These are phyloP conservation scores for Aspergillus novofumigatus DNA, from an alignment of 2,329 filamentous ascomycete species.

Conservation along the genomic window DNA sequence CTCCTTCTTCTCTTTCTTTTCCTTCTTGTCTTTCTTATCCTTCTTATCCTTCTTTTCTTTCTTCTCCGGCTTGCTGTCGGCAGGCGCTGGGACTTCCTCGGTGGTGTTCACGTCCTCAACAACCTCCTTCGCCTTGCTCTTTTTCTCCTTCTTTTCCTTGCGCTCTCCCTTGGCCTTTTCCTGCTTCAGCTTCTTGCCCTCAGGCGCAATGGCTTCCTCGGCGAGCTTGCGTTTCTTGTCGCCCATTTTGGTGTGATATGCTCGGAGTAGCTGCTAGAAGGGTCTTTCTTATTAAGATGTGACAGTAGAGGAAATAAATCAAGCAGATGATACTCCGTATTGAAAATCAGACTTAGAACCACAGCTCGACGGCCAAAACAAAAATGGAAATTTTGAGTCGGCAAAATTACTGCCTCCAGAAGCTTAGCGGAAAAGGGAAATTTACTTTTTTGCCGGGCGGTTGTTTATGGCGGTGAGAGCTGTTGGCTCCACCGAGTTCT, in stretches of 20 bases:
- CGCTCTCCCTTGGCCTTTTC: constrained; percentile 25
- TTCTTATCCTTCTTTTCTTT: constrained; percentile 7
- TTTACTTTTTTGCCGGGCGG: constrained; percentile 27
- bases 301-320: not conserved
- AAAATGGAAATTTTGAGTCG: constrained; percentile 13
- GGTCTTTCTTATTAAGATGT: not conserved
- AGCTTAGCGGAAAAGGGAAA: constrained; percentile 23
- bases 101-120: constrained; percentile 6
- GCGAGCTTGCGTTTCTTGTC: constrained; percentile 39
- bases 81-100: constrained; percentile 5
- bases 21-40: constrained; percentile 7
- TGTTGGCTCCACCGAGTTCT: not conserved
- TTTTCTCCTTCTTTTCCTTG: constrained; percentile 21
- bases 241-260: constrained; percentile 22
- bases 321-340: not conserved
- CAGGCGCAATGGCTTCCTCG: constrained; percentile 23
- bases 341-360: not conserved
- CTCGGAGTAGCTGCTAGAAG: not conserved
- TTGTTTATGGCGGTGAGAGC: constrained; percentile 20
- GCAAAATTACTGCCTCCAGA: not conserved
- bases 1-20: constrained; percentile 15
- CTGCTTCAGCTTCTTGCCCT: constrained; percentile 33
- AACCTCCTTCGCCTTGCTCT: constrained; percentile 10
- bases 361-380: constrained; percentile 10
- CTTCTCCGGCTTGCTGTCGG: constrained; percentile 13